phyloP scores from a whole-genome alignment of 768 basidiomycete genomes.

The Suillus hirtellus region DNA sequence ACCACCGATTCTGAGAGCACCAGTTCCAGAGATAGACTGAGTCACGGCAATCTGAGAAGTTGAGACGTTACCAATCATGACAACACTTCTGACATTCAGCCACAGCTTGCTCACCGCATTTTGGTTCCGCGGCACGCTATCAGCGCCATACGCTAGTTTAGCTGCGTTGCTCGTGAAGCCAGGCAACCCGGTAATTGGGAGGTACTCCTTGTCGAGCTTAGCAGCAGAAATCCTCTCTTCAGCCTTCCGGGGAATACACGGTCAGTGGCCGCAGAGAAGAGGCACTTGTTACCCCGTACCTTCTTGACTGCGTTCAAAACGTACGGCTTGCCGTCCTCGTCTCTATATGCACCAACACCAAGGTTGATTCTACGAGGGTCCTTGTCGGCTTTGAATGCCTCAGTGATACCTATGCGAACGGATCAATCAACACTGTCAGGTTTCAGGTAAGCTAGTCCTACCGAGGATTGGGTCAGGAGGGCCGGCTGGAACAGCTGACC shows the following conservation, averaged over 20 bases:
- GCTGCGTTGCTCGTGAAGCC: slow-evolving; percentile 85
- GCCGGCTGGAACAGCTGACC: slow-evolving; percentile 82
- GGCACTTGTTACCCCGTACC: slow-evolving; percentile 39
- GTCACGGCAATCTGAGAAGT: slow-evolving; percentile 70
- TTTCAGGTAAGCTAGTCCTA: slow-evolving; percentile 29
- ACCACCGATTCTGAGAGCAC: slow-evolving; percentile 93
- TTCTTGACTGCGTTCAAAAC: slow-evolving; percentile 87
- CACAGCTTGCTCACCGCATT: slow-evolving; percentile 57
- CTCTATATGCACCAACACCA: slow-evolving; percentile 96
- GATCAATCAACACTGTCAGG: neutral
- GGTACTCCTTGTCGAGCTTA: slow-evolving; percentile 90
- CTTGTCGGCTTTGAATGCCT: slow-evolving; percentile 96
- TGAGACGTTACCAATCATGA: slow-evolving; percentile 11
- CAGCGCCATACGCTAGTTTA: slow-evolving; percentile 87
- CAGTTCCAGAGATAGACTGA: slow-evolving; percentile 97
- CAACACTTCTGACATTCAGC: neutral
- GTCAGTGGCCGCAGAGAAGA: slow-evolving; percentile 11
- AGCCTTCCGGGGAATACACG: slow-evolving; percentile 47
- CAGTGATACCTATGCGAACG: slow-evolving; percentile 68
- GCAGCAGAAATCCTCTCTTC: slow-evolving; percentile 69
- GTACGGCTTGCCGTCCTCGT: slow-evolving; percentile 93
- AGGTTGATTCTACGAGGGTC: slow-evolving; percentile 94
- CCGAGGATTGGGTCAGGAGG: slow-evolving; percentile 94
- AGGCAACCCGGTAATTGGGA: slow-evolving; percentile 89
- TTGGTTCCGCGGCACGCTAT: slow-evolving; percentile 69